Evolutionary conservation across 495 filamentous ascomycete species (phyloP), one percentile per base, ranked within the genome.

Genomic region (Tuber melanosporum): DNA sequence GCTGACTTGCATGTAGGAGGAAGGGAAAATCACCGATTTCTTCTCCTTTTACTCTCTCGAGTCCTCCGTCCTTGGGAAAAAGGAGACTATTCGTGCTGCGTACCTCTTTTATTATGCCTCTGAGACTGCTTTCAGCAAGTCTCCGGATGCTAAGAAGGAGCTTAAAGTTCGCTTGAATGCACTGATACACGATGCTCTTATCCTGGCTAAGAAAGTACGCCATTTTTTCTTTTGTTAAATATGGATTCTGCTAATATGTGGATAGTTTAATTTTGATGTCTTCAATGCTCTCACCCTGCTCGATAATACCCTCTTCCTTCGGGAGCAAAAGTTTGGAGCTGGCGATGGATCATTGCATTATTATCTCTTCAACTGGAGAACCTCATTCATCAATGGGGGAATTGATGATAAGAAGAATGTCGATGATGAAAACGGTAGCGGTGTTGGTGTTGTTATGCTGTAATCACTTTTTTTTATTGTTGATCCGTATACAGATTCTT

Each of bases 81-180:
- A 97, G 84, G 87, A 90, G 5, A 85, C 87, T 70, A 89, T 99
- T 79, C 90, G 90, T 49, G 96, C 94, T 6, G 95, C 95, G 36
- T 99, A 99, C 81, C 87, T 98, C 41, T 99, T 93, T 86, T 99
- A 99, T 86, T 98, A 98, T 80, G 95, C 94, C 39, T 91, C 92
- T 39, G 94, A 98, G 82, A 86, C 88, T 2, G 95, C 91, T 7
- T 92, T 98, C 80, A 87, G 90, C 43, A 85, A 85, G 76, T 81
- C 74, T 46, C 70, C 79, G 1, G 74, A 85, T 46, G 83, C 87
- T 73, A 87, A 85, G 76, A 84, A 88, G 47, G 88, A 88, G 20
- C 86, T 95, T 75, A 92, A 92, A 84, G 84, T 87, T 3, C 89
- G 94, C 22, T 86, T 99, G 52, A 93, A 93, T 80, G 82, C 85